These are phyloP conservation scores for Hansenula sp. DNA, from an alignment of 1,139 yeast species.

Conservation along the genomic window DNA sequence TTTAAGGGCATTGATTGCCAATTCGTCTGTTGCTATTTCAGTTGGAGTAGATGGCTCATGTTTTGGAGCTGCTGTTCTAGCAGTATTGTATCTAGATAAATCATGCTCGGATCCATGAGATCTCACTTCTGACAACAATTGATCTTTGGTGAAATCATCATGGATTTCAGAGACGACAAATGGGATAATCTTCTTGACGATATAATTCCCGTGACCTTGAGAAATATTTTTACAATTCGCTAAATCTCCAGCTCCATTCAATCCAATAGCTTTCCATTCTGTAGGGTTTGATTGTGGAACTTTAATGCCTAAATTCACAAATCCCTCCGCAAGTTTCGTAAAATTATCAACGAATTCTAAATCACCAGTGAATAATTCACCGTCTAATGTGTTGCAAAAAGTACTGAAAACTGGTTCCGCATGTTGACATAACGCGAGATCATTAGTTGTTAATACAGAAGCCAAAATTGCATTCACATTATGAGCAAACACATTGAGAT, in stretches of 20 bases:
- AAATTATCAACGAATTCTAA: slow-evolving; percentile 43
- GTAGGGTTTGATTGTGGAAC: slow-evolving; percentile 11
- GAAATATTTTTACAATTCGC: slow-evolving; percentile 16
- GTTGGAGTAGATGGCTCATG: slow-evolving; percentile 4
- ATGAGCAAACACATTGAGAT: slow-evolving; percentile 76
- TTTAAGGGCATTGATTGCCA: slow-evolving; percentile 39
- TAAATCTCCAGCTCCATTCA: slow-evolving; percentile 18
- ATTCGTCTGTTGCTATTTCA: slow-evolving; percentile 25
- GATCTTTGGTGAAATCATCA: slow-evolving; percentile 11
- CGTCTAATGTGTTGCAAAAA: slow-evolving; percentile 64
- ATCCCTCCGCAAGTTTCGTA: slow-evolving; percentile 9
- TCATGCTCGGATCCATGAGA: slow-evolving; percentile 21
- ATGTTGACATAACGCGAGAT: slow-evolving; percentile 51
- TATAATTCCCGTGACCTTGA: slow-evolving; percentile 9
- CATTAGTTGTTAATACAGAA: slow-evolving; percentile 43
- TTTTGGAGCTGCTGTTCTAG: slow-evolving; percentile 6
- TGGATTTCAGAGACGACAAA: slow-evolving; percentile 15
- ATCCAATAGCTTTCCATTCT: slow-evolving; percentile 20
- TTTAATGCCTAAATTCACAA: slow-evolving; percentile 10
- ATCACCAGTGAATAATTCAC: slow-evolving; percentile 71
- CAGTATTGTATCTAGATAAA: slow-evolving; percentile 18
- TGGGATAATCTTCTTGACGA: slow-evolving; percentile 15
- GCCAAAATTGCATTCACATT: slow-evolving; percentile 34
- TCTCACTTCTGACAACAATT: slow-evolving; percentile 10
- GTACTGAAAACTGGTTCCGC: slow-evolving; percentile 48